Evolutionary conservation across 495 filamentous ascomycete species (phyloP).

Genomic region (Trichoderma reesei): DNA sequence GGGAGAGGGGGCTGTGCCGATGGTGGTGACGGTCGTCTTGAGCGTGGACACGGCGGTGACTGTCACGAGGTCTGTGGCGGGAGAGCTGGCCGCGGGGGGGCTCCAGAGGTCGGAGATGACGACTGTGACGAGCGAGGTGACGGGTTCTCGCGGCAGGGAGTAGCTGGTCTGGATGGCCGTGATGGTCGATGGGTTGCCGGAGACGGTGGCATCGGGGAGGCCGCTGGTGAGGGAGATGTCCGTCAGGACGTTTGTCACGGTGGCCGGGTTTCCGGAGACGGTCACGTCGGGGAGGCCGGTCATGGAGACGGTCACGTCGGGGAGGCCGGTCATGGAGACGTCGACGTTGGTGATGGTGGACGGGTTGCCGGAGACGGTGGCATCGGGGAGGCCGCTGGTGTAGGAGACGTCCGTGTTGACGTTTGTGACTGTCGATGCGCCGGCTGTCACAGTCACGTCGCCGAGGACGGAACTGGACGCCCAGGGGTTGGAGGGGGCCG

Average conservation of each 20-base stretch:
- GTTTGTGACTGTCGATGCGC: conserved; percentile 4
- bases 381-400: conserved; percentile 6
- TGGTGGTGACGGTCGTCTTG: conserved; percentile 4
- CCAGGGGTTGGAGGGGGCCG: conserved; percentile 11
- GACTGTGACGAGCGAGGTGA: neutral
- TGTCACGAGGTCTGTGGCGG: conserved; percentile 6
- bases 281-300: conserved; percentile 10
- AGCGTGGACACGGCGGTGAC: conserved; percentile 7
- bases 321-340: conserved; percentile 10
- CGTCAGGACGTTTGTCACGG: conserved; percentile 8
- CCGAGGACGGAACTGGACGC: neutral
- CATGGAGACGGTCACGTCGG: conserved; percentile 13
- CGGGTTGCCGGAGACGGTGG: conserved; percentile 4
- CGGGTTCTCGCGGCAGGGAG: neutral
- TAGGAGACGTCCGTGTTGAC: conserved; percentile 9
- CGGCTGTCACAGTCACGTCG: conserved; percentile 6
- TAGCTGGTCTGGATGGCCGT: conserved; percentile 17
- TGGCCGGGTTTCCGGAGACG: neutral
- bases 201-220: conserved; percentile 11
- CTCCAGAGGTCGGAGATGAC: conserved; percentile 2
- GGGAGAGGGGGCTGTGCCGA: conserved; percentile 6
- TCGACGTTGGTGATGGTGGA: conserved; percentile 11
- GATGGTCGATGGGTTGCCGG: conserved; percentile 4
- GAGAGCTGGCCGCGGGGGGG: neutral
- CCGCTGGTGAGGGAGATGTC: neutral